These are phyloP conservation scores for Heterobasidion occidentale DNA, from an alignment of 1,284 basidiomycete genomes.

Conservation along the genomic window DNA sequence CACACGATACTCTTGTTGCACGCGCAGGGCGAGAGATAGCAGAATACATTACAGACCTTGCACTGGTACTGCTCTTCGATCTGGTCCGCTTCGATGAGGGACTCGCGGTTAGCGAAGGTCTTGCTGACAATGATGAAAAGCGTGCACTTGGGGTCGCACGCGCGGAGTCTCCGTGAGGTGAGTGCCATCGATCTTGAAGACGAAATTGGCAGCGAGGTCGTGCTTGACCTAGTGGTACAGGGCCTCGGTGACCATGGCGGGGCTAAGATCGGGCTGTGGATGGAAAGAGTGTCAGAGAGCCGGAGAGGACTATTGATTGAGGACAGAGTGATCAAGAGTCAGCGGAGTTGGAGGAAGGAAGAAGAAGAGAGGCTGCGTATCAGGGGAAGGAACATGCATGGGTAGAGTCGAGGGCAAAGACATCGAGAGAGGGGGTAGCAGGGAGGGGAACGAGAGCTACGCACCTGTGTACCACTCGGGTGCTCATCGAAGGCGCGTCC, in stretches of 20 bases:
- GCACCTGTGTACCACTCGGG: no score
- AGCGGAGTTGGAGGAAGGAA: conserved; percentile 82
- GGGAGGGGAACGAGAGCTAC: no score
- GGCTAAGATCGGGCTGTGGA: conserved; percentile 72
- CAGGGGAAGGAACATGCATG: no score
- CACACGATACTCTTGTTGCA: conserved; percentile 82
- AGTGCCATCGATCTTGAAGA: conserved; percentile 98
- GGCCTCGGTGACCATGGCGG: conserved; percentile 98
- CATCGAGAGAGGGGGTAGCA: no score
- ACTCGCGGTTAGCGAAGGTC: conserved; percentile 99
- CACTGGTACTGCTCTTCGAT: conserved; percentile 93
- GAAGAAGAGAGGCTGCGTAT: conserved; percentile 16
- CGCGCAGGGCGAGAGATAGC: conserved; percentile 89
- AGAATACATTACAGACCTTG: conserved; percentile 50
- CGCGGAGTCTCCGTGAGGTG: conserved; percentile 93
- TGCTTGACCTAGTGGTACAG: conserved; percentile 91
- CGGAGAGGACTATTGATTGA: conserved; percentile 63
- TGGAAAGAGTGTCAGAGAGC: conserved; percentile 33
- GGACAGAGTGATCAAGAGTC: conserved; percentile 85
- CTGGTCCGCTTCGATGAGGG: conserved; percentile 95
- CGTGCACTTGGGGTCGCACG: conserved; percentile 91
- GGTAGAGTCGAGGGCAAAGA: no score
- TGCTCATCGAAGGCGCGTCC: no score
- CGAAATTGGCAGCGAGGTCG: conserved; percentile 84
- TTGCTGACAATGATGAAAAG: conserved; percentile 98